Base-by-base conservation (phyloP, 768 basidiomycete genomes). In the Tulasnella sp. region DNA sequence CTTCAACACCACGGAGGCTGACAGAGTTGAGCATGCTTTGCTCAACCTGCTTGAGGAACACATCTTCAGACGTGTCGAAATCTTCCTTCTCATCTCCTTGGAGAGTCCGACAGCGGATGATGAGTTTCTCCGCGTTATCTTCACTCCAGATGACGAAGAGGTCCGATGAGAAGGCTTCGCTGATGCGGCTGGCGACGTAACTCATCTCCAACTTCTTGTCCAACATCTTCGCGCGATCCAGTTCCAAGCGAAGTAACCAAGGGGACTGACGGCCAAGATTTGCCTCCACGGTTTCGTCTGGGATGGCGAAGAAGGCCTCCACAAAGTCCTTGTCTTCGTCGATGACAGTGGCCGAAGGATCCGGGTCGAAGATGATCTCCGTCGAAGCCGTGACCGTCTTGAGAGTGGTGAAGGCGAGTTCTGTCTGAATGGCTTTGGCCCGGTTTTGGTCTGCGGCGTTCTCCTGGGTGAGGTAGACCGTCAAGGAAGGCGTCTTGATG, bases 141-240 rank as follows among this genome's bases (percentile, higher is more conserved):
- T 98, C 97, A 81, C 95, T 96, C 94, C 96, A 98, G 82, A 99
- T 98, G 85, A 98, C 96, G 85, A 98, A 98, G 19, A 98, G 88
- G 84, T 98, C 97, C 2, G 94, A 93, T 84, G 96, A 94, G 88
- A 99, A 99, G 82, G 91, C 96, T 85, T 96, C 94, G 27, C 94
- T 93, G 80, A 99, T 99, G 58, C 94, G 92, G 81, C 93, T 92
- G 7, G 96, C 97, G 62, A 99, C 97, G 82, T 95, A 94, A 72
- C 92, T 89, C 95, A 99, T 99, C 16, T 93, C 94, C 82, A 98
- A 88, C 85, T 97, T 97, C 83, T 97, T 92, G 87, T 98, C 97
- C 81, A 99, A 92, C 94, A 99, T 98, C 87, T 97, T 96, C 3
- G 94, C 92, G 82, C 97, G 94, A 85, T 99, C 98, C 77, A 99